Evolutionary conservation across 1,139 yeast genomes (phyloP), one percentile per base, ranked within the genome.

Genomic region (Pichia sp.): DNA sequence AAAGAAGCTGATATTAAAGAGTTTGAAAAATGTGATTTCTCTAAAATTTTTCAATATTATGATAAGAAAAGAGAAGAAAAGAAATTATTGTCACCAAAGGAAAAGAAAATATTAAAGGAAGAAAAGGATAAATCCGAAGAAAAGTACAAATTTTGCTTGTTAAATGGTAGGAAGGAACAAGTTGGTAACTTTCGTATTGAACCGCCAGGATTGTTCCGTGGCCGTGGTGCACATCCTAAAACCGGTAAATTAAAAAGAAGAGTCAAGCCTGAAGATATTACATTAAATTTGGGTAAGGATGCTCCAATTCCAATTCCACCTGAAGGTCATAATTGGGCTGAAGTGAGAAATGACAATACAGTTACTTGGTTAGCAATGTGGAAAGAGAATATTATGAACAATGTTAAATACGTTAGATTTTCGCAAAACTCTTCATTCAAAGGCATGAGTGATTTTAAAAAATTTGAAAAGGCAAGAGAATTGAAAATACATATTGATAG

Each of bases 311-410:
- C 98, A 1, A 74, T 71, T 11, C 86, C 97, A 0, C 97, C 97
- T 1, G 77, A 69, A 15, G 97, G 97, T 1, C 97, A 88, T 61
- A 60, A 72, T 43, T 90, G 98, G 98, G 96, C 86, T 15, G 96
- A 87, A 58, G 74, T 92, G 22, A 77, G 77, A 57, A 95, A 89
- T 64, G 97, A 90, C 63, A 83, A 85, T 56, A 85, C 92, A 0
- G 97, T 90, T 27, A 82, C 94, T 7, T 92, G 98, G 98, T 73
- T 90, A 51, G 97, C 97, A 0, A 89, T 85, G 85, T 90, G 97
- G 97, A 83, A 85, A 63, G 97, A 90, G 66, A 90, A 90, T 60
- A 86, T 90, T 56, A 82, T 88, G 48, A 88, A 85, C 57, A 76
- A 83, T 35, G 78, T 81, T 59, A 90, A 90, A 65, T 92, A 90